phyloP scores from a whole-genome alignment of 257 asterid species.

The Cinchona pubescens region DNA sequence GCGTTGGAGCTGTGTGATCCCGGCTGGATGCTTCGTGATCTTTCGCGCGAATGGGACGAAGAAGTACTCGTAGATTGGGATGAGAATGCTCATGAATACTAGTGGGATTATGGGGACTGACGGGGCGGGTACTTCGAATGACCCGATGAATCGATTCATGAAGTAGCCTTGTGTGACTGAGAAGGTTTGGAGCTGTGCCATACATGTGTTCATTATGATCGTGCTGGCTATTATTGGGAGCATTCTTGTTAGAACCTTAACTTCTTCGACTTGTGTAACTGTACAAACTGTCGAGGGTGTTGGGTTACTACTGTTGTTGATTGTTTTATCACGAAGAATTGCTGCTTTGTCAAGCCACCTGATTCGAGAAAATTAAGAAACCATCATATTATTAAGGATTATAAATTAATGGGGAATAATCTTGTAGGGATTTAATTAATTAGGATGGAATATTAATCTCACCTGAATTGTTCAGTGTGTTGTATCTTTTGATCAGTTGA shows the following conservation, averaged over 20 bases:
- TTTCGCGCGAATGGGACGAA: slow-evolving; percentile 57
- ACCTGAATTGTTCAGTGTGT: slow-evolving; percentile 79
- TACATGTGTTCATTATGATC: slow-evolving; percentile 67
- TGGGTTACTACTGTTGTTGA: slow-evolving; percentile 18
- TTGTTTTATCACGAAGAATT: slow-evolving; percentile 28
- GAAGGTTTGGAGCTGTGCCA: slow-evolving; percentile 77
- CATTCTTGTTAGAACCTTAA: slow-evolving; percentile 58
- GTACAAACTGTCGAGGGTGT: slow-evolving; percentile 55
- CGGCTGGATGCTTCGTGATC: slow-evolving; percentile 55
- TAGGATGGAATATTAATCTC: not conserved
- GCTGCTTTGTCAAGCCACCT: slow-evolving; percentile 79
- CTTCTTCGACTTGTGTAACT: slow-evolving; percentile 68
- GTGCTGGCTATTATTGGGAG: slow-evolving; percentile 67
- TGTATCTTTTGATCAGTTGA: slow-evolving; percentile 38
- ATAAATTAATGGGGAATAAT: no score
- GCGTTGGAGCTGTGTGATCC: slow-evolving; percentile 69
- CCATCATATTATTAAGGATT: no score
- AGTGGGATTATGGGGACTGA: slow-evolving; percentile 72
- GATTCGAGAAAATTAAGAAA: not conserved
- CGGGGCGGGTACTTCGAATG: slow-evolving; percentile 54
- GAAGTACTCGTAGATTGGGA: slow-evolving; percentile 54
- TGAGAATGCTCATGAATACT: slow-evolving; percentile 52
- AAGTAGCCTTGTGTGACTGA: slow-evolving; percentile 59
- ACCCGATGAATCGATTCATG: slow-evolving; percentile 52
- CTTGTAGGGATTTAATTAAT: no score